phyloP scores from a whole-genome alignment of 352 stramenopile species.

The Pythium dissotocum region DNA sequence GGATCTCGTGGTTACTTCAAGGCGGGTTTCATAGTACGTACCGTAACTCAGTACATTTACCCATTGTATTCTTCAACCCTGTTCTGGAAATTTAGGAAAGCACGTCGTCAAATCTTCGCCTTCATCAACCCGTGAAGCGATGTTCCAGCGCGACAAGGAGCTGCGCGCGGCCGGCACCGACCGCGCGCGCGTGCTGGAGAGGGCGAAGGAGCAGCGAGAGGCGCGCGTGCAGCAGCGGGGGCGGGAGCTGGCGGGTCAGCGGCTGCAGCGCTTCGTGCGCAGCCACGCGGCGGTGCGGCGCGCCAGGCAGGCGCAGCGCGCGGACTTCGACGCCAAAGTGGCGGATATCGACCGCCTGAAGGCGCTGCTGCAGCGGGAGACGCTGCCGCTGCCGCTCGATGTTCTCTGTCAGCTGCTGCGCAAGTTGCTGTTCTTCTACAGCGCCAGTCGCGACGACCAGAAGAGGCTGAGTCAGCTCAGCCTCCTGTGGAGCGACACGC shows the following conservation, averaged over 20 bases:
- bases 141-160: conserved; percentile 61
- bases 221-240: conserved; percentile 43
- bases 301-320: conserved; percentile 6
- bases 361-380: conserved; percentile 47
- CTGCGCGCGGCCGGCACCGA: conserved; percentile 37
- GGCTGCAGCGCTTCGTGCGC: conserved; percentile 50
- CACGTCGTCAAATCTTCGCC: no score
- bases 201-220: conserved; percentile 48
- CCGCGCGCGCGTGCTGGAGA: conserved; percentile 54
- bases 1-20: neutral
- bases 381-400: conserved; percentile 49
- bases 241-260: conserved; percentile 32
- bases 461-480: conserved; percentile 33
- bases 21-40: neutral
- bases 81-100: neutral
- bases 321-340: conserved; percentile 57
- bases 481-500: conserved; percentile 10
- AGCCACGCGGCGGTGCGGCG: conserved; percentile 31
- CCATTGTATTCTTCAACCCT: neutral
- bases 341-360: conserved; percentile 58
- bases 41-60: neutral
- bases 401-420: conserved; percentile 52
- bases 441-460: conserved; percentile 28
- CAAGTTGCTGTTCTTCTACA: conserved; percentile 48
- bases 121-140: conserved; percentile 4